These are phyloP conservation scores for Ceraceosorus guamensis DNA, from an alignment of 1,284 basidiomycete species.

Conservation along the genomic window DNA sequence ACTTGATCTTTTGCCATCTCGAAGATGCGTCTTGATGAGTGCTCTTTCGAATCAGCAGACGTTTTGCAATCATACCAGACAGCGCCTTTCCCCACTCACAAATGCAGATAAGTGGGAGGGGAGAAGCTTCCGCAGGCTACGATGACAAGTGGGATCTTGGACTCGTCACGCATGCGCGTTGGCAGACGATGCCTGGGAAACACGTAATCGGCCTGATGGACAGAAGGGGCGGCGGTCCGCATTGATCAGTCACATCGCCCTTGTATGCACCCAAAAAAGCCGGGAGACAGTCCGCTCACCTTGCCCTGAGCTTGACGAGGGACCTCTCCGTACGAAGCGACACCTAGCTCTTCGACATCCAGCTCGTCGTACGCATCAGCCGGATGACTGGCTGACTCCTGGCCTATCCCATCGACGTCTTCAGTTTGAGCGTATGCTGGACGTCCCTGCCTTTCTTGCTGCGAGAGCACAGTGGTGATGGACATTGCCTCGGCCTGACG, in stretches of 20 bases:
- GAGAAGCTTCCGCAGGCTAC: conserved; percentile 57
- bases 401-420: background rate
- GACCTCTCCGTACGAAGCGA: too few species aligned
- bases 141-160: conserved; percentile 44
- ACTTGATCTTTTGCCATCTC: conserved; percentile 96
- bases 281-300: background rate
- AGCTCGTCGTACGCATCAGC: background rate
- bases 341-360: background rate
- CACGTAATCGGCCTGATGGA: conserved; percentile 28
- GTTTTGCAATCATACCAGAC: background rate
- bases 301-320: too few species aligned
- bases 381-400: background rate
- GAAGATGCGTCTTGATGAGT: conserved; percentile 65
- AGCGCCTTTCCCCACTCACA: conserved; percentile 21
- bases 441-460: background rate
- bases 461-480: background rate
- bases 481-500: background rate
- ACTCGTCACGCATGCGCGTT: conserved; percentile 41
- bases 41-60: background rate
- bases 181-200: conserved; percentile 45
- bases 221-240: background rate
- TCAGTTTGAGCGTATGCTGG: background rate
- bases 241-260: background rate
- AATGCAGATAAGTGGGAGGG: conserved; percentile 56
- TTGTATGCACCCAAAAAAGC: background rate